Percentiles rank a stretch among this genome's conserved stretches.
These are phyloP conservation scores for Funneliformis mosseae DNA, from an alignment of 192 early-diverging fungal genomes.

Conservation along the genomic window DNA sequence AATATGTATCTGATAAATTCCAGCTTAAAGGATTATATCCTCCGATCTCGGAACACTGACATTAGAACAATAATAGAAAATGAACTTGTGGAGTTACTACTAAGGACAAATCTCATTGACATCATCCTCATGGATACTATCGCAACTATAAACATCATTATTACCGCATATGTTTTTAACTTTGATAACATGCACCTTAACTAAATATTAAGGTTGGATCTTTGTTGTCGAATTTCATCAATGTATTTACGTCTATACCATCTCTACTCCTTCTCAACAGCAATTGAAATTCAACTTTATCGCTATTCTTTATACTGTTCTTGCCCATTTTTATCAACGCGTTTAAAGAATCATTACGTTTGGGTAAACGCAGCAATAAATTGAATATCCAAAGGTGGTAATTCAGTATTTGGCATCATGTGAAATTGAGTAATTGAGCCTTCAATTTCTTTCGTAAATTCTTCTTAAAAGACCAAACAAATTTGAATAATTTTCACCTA, in stretches of 20 bases:
- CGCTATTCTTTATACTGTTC: not conserved
- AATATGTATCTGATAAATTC: conserved; percentile 22
- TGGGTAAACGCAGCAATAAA: not conserved
- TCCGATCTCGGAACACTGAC: not conserved
- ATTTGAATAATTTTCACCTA: not conserved
- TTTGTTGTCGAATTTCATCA: not conserved
- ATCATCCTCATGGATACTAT: not conserved
- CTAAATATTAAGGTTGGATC: not conserved
- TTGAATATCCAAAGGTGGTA: not conserved
- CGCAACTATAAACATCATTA: too few species aligned
- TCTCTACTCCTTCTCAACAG: not conserved
- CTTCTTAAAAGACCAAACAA: not conserved
- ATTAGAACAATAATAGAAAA: too few species aligned
- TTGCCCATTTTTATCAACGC: not conserved
- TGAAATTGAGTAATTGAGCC: not conserved
- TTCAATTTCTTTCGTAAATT: not conserved
- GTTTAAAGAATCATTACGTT: not conserved
- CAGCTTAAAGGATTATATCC: conserved; percentile 36
- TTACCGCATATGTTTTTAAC: too few species aligned
- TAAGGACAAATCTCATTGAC: not conserved
- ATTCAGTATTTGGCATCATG: not conserved
- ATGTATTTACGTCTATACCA: not conserved
- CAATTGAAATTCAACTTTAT: not conserved
- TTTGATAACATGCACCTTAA: not conserved
- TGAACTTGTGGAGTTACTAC: too few species aligned